Conservation (phyloP, 306 rosid genomes). For the Datisca glomerata region DNA sequence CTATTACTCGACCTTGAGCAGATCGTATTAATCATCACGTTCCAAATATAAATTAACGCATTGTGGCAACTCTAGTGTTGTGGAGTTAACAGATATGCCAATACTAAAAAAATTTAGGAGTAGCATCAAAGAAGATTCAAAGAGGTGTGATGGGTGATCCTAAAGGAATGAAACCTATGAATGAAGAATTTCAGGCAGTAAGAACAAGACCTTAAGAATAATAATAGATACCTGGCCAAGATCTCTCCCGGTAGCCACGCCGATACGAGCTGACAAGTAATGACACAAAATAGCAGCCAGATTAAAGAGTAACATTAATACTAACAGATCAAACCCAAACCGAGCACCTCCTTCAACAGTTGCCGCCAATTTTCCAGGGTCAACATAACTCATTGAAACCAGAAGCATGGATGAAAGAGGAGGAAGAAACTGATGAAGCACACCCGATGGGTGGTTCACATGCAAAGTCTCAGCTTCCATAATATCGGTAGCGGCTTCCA, state of each 20-base stretch:
- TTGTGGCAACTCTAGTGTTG: not conserved
- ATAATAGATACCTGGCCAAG: constrained; percentile 74
- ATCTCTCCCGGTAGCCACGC: constrained; percentile 63
- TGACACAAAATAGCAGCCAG: constrained; percentile 85
- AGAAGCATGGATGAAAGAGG: constrained; percentile 54
- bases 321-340: constrained; percentile 66
- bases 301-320: constrained; percentile 55
- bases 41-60: not conserved
- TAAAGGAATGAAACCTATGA: not conserved
- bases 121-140: not conserved
- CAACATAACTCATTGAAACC: constrained; percentile 76
- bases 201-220: constrained; percentile 3
- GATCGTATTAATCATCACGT: not conserved
- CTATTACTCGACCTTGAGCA: too few relatives aligned
- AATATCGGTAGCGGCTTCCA: constrained; percentile 20
- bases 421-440: constrained; percentile 42
- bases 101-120: not conserved
- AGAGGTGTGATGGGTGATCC: not conserved
- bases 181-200: not conserved
- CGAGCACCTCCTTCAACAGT: constrained; percentile 79
- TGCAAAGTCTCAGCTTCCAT: constrained; percentile 37
- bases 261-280: constrained; percentile 80
- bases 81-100: not conserved
- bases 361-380: constrained; percentile 97
- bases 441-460: constrained; percentile 21